phyloP scores from a whole-genome alignment of 176 grass and related monocot species.

The Triticum urartu region DNA sequence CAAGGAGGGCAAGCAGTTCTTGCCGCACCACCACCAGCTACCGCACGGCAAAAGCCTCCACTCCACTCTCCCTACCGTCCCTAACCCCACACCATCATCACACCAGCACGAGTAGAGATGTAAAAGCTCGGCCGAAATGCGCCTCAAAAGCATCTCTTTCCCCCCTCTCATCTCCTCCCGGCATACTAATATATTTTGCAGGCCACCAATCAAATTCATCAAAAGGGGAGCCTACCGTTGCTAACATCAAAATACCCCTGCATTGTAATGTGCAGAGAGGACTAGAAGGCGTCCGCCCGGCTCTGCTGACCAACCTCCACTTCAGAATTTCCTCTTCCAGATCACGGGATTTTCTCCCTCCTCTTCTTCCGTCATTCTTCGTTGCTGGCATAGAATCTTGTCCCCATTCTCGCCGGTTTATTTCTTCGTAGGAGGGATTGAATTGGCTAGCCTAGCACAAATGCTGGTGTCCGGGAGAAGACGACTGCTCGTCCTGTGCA shows the following conservation, averaged over 20 bases:
- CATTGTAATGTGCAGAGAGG: neutral
- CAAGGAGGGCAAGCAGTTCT: slow-evolving; percentile 5
- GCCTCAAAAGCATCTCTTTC: slow-evolving; percentile 32
- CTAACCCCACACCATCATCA: slow-evolving; percentile 43
- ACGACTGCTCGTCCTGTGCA: slow-evolving; percentile 22
- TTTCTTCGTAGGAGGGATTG: slow-evolving; percentile 5
- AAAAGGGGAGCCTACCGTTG: neutral
- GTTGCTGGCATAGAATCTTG: neutral
- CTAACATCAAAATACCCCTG: slow-evolving; percentile 10
- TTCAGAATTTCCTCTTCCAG: neutral
- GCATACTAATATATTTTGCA: slow-evolving; percentile 28
- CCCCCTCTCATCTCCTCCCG: slow-evolving; percentile 25
- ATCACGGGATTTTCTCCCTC: slow-evolving; percentile 9
- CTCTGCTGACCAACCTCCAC: neutral
- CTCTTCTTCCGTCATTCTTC: slow-evolving; percentile 16
- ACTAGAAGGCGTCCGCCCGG: neutral
- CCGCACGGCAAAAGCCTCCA: slow-evolving; percentile 10
- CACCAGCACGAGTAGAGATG: slow-evolving; percentile 10
- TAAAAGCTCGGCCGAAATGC: slow-evolving; percentile 40
- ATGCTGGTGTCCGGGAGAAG: slow-evolving; percentile 43
- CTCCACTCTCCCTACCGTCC: neutral
- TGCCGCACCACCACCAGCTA: slow-evolving; percentile 5
- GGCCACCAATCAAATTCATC: neutral
- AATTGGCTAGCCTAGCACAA: slow-evolving; percentile 19
- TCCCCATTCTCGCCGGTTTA: neutral